phyloP scores from a whole-genome alignment of 345 rosid species.

The Orychophragmus violaceus region DNA sequence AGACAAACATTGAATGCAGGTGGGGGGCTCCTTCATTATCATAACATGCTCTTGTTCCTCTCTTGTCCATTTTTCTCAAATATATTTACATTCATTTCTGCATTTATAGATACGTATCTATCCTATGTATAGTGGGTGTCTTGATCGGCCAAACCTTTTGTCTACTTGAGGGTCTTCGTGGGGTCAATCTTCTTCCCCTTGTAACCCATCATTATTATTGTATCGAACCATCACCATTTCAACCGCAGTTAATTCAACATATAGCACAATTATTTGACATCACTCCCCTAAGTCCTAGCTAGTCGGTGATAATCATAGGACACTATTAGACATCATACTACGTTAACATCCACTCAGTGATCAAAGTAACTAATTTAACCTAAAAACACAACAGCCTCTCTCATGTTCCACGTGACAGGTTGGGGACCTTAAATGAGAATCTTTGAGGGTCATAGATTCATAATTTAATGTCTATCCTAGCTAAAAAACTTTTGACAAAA shows the following conservation, averaged over 20 bases:
- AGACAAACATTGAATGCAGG: slow-evolving; percentile 30
- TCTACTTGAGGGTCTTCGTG: slow-evolving; percentile 4
- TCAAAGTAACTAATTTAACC: neutral
- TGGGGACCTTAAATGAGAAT: slow-evolving; percentile 1
- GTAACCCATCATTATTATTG: neutral
- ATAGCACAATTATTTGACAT: neutral
- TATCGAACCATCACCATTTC: neutral
- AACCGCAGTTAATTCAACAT: neutral
- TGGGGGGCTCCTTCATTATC: slow-evolving; percentile 26
- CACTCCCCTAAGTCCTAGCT: neutral
- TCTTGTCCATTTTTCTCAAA: slow-evolving; percentile 4
- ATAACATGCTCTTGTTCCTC: slow-evolving; percentile 34
- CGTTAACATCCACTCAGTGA: neutral
- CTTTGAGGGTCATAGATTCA: neutral
- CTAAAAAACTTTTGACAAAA: neutral
- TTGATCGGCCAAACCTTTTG: slow-evolving; percentile 25
- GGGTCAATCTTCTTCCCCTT: neutral
- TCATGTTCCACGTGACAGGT: slow-evolving; percentile 21
- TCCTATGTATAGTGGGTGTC: neutral
- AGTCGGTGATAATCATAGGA: neutral
- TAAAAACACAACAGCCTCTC: neutral
- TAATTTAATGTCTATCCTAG: neutral
- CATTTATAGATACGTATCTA: neutral
- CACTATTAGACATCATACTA: neutral
- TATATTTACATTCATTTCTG: slow-evolving; percentile 7